phyloP scores from a whole-genome alignment of 75 land plant species.

The Pinus albicaulis region DNA sequence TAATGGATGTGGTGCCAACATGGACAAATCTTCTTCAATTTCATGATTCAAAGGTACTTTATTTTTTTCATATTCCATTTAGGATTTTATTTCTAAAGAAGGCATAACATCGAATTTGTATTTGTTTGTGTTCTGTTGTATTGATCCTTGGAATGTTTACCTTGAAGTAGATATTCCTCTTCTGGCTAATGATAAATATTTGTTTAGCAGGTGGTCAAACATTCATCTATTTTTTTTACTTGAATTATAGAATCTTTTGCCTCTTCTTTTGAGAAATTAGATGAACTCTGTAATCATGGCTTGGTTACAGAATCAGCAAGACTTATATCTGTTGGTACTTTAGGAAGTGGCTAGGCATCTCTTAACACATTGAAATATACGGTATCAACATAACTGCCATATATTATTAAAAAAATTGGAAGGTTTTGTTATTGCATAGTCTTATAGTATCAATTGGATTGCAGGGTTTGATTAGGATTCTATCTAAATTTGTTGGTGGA shows the following conservation, averaged over 20 bases:
- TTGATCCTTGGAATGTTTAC: background rate
- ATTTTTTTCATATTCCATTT: background rate
- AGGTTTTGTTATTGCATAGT: background rate
- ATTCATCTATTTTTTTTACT: conserved; percentile 46
- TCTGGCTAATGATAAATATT: background rate
- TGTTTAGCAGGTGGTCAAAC: conserved; percentile 59
- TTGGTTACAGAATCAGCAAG: conserved; percentile 38
- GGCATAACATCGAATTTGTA: background rate
- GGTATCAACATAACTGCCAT: conserved; percentile 20
- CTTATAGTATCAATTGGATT: conserved; percentile 4
- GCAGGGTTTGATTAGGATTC: conserved; percentile 61
- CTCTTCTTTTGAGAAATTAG: conserved; percentile 47
- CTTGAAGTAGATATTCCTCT: background rate
- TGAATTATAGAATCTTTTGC: conserved; percentile 46
- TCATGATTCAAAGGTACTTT: conserved; percentile 55
- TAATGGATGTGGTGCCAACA: conserved; percentile 65
- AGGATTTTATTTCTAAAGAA: no score
- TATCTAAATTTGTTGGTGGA: conserved; percentile 51
- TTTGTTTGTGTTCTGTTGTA: background rate
- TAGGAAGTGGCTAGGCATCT: conserved; percentile 18
- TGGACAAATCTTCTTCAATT: conserved; percentile 69
- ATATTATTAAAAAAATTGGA: background rate
- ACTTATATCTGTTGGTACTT: conserved; percentile 35
- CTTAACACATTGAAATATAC: conserved; percentile 38
- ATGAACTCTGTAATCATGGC: conserved; percentile 65